Evolutionary conservation across 2,329 filamentous ascomycete species (phyloP).

Genomic region (Cladorrhinum sp.): DNA sequence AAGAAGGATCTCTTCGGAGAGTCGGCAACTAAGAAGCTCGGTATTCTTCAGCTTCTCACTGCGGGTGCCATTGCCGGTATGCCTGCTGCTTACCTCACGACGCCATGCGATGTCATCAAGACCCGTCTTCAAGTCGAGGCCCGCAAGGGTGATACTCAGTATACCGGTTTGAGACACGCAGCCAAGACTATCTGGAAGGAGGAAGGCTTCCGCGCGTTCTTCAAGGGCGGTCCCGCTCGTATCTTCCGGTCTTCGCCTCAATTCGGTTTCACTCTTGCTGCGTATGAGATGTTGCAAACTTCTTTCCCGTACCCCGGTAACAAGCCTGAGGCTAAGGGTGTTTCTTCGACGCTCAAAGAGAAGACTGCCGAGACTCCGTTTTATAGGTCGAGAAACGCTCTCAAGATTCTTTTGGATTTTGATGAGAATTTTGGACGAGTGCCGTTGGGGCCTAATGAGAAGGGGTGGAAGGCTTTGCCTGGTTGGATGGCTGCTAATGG

Average conservation of each 20-base stretch:
- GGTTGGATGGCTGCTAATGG: conserved; percentile 42
- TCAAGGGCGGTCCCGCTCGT: conserved; percentile 95
- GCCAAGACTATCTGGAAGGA: conserved; percentile 81
- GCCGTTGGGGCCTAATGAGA: conserved; percentile 52
- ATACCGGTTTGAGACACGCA: conserved; percentile 83
- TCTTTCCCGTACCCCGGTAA: conserved; percentile 70
- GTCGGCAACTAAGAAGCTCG: conserved; percentile 79
- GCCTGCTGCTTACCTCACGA: conserved; percentile 91
- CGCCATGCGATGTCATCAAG: conserved; percentile 98
- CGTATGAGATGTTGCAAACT: conserved; percentile 87
- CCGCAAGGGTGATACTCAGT: conserved; percentile 86
- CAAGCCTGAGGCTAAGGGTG: conserved; percentile 50
- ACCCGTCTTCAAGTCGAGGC: conserved; percentile 96
- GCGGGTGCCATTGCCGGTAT: conserved; percentile 93
- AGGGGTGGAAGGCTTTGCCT: conserved; percentile 54
- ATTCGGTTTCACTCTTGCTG: conserved; percentile 95
- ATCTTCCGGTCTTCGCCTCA: conserved; percentile 94
- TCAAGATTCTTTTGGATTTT: conserved; percentile 93
- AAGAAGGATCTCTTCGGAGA: conserved; percentile 95
- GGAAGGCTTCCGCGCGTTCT: conserved; percentile 94
- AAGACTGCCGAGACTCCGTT: conserved; percentile 55
- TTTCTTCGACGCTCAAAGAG: conserved; percentile 59
- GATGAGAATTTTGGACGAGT: conserved; percentile 88
- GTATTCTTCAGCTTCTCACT: conserved; percentile 84
- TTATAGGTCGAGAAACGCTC: conserved; percentile 73